phyloP scores from a whole-genome alignment of 768 basidiomycete species.

The Tulasnella sp. region DNA sequence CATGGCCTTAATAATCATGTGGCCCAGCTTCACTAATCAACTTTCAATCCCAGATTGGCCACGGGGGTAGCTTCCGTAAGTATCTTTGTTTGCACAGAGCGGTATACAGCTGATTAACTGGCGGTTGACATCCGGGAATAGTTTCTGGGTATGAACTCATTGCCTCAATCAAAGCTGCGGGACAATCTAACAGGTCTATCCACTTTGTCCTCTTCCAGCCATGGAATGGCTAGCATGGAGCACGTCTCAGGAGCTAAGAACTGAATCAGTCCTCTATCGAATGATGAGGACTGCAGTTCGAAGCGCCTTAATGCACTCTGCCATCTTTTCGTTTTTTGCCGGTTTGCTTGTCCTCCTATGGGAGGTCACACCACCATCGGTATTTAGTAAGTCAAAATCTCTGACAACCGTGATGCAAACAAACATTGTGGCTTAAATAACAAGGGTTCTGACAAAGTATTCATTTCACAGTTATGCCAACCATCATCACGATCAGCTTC shows the following conservation, averaged over 20 bases:
- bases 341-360: background rate
- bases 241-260: background rate
- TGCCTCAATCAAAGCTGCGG: too few species aligned
- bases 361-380: background rate
- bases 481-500: background rate
- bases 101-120: background rate
- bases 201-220: background rate
- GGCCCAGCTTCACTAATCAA: background rate
- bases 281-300: background rate
- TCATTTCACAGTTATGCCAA: background rate
- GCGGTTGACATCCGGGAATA: background rate
- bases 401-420: background rate
- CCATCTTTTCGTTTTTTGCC: background rate
- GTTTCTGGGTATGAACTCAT: background rate
- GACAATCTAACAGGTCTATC: background rate
- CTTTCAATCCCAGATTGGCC: background rate
- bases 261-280: background rate
- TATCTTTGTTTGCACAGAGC: background rate
- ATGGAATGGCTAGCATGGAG: background rate
- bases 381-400: background rate
- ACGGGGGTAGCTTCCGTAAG: background rate
- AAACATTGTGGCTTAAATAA: background rate
- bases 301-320: background rate
- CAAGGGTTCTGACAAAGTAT: background rate
- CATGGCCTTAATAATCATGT: background rate